Percentiles rank a stretch among this genome's conserved stretches.
phyloP scores from a whole-genome alignment of 257 asterid genomes.

The Parsonsia alboflavescens region DNA sequence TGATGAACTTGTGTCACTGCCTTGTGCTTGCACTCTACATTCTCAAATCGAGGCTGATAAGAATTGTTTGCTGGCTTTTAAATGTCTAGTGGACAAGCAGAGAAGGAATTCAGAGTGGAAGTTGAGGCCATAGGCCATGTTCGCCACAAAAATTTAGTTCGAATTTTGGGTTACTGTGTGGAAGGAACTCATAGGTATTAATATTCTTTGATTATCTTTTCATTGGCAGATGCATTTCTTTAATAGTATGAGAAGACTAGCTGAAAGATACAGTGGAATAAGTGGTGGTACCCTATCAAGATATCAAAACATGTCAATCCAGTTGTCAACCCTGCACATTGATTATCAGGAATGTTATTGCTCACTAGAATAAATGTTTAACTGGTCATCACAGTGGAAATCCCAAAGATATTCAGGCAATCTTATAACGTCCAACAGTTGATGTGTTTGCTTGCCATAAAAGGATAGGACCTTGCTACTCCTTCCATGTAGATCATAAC shows the following conservation, averaged over 20 bases:
- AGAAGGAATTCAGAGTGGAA: constrained; percentile 84
- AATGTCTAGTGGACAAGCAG: constrained; percentile 73
- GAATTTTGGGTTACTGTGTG: constrained; percentile 80
- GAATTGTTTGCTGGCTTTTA: constrained; percentile 4
- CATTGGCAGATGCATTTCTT: neutral
- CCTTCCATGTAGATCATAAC: neutral
- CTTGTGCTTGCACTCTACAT: neutral
- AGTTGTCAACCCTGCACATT: neutral
- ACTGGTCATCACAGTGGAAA: neutral
- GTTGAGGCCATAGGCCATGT: constrained; percentile 94
- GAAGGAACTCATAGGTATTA: constrained; percentile 81
- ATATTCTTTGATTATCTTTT: neutral
- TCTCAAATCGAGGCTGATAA: neutral
- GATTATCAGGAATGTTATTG: neutral
- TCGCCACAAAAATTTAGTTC: constrained; percentile 79
- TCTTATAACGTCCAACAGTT: neutral
- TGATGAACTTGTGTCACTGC: neutral
- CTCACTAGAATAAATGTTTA: neutral
- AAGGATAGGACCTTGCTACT: neutral
- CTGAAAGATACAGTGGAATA: neutral
- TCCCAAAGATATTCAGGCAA: neutral
- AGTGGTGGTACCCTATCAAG: neutral
- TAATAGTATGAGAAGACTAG: neutral
- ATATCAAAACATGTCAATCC: neutral
- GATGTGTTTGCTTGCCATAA: neutral